Base-by-base conservation (phyloP, 495 filamentous ascomycete species). In the Pseudevernia furfuracea region DNA sequence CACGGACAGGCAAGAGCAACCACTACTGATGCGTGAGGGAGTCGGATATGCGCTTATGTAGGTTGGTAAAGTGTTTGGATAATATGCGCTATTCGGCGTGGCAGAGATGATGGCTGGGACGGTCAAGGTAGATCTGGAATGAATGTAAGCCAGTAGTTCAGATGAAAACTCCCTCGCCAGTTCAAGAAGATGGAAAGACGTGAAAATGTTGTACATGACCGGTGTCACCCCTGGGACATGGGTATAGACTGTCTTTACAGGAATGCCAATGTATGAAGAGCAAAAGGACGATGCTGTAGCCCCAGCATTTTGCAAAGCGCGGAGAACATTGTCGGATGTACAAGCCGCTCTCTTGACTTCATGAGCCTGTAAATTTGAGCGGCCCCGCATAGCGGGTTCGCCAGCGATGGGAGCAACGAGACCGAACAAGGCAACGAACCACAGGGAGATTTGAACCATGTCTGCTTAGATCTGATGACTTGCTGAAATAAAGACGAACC, bases 1-100 rank as follows among this genome's bases (percentile, higher is more conserved):
- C 48, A 52, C 48, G 23, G 48, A 52, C 11, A 52, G 48, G 48
- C 48, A 52, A 10, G 48, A 52, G 48, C 48, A 52, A 28, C 23
- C 48, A 30, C 48, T 52, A 30, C 48, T 52, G 25, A 52, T 52
- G 12, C 48, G 48, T 52, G 48, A 52, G 11, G 48, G 48, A 1
- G 48, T 52, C 30, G 48, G 48, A 30, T 52, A 52, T 52, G 48
- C 48, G 48, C 48, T 52, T 52, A 52, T 52, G 25, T 52, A 52
- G 23, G 48, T 52, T 52, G 48, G 48, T 19, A 52, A 30, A 5
- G 48, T 52, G 48, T 52, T 52, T 3, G 48, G 48, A 30, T 52
- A 52, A 25, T 52, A 52, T 30, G 48, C 48, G 48, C 48, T 52
- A 9, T 52, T 52, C 4, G 48, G 48, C 11, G 48, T 52, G 48